phyloP scores from a whole-genome alignment of 106 monocot genomes.

The Chionographis japonica region DNA sequence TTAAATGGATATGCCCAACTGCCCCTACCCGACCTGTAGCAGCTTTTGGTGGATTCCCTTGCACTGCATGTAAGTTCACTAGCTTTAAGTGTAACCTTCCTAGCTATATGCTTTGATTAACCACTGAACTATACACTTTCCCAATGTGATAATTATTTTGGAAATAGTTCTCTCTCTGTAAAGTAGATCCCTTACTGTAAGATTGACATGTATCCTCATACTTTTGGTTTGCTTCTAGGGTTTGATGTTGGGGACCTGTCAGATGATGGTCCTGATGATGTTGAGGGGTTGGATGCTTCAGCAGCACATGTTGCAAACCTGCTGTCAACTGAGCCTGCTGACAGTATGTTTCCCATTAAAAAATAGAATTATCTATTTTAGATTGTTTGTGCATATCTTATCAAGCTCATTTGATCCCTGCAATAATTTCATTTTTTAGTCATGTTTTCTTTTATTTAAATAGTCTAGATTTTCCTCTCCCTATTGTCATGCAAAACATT shows the following conservation, averaged over 20 bases:
- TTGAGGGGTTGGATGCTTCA: conserved; percentile 88
- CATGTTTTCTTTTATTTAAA: no score
- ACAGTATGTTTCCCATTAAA: conserved; percentile 47
- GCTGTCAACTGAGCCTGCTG: conserved; percentile 86
- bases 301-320: conserved; percentile 95
- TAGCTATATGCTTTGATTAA: neutral
- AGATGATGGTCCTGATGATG: conserved; percentile 79
- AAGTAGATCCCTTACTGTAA: neutral
- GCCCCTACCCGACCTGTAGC: conserved; percentile 84
- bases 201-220: neutral
- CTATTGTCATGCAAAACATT: no score
- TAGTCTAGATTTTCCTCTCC: no score
- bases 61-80: conserved; percentile 76
- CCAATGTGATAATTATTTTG: neutral
- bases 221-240: conserved; percentile 52
- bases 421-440: no score
- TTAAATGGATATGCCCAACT: conserved; percentile 99
- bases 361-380: no score
- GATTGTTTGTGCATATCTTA: no score
- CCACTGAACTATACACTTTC: neutral
- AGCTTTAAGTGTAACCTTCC: neutral
- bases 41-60: conserved; percentile 91
- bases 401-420: no score
- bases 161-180: neutral
- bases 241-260: conserved; percentile 95